A percentile compares a stretch with the other conserved stretches of the same genome.
Conservation (phyloP, 352 stramenopile species). For the Phytophthora agathidicida region DNA sequence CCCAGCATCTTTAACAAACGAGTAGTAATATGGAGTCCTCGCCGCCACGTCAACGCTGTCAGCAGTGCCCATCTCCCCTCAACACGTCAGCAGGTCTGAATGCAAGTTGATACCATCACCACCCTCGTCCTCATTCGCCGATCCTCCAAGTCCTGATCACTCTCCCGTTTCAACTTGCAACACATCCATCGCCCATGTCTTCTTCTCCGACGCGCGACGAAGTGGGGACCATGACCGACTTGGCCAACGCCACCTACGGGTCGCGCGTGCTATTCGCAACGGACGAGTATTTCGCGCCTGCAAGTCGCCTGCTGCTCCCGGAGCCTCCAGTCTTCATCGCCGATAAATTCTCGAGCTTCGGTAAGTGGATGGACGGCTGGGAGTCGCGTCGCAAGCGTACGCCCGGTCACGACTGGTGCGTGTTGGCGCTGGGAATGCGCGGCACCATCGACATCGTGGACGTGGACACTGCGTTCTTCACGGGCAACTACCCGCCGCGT, state of each 20-base stretch:
- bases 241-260: conserved; percentile 64
- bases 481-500: conserved; percentile 88
- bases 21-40: too few species aligned
- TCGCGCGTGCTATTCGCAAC: conserved; percentile 90
- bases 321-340: conserved; percentile 86
- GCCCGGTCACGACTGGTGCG: conserved; percentile 91
- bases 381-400: conserved; percentile 92
- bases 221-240: conserved; percentile 56
- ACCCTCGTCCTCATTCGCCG: conserved; percentile 8
- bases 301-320: conserved; percentile 83
- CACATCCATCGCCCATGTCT: background rate
- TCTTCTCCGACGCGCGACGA: conserved; percentile 4
- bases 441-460: conserved; percentile 66
- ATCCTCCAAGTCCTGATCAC: conserved; percentile 2
- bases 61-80: conserved; percentile 7
- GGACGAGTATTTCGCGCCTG: conserved; percentile 93
- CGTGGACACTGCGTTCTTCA: conserved; percentile 96
- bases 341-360: conserved; percentile 92
- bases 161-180: too few species aligned
- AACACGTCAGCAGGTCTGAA: conserved; percentile 12
- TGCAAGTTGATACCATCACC: conserved; percentile 3
- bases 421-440: conserved; percentile 89
- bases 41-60: conserved; percentile 2
- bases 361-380: conserved; percentile 97
- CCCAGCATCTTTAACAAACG: too few species aligned